phyloP scores from a whole-genome alignment of 495 filamentous ascomycete species.

The Daldinia decipiens region DNA sequence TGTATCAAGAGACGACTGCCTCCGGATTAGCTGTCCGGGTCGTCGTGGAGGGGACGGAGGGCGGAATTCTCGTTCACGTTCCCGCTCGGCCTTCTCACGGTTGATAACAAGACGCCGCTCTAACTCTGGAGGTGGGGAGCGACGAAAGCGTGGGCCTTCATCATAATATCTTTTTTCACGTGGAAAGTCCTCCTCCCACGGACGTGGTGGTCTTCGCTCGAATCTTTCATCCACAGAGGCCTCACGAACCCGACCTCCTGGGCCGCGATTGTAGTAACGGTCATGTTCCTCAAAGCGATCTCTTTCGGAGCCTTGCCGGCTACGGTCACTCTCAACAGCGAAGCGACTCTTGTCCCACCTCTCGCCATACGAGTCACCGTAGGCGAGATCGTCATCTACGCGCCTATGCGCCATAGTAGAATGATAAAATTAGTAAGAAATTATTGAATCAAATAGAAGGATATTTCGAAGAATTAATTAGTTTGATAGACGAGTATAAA shows the following conservation, averaged over 20 bases:
- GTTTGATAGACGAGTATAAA: slow-evolving; percentile 5
- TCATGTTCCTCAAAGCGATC: slow-evolving; percentile 52
- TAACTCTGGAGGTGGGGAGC: slow-evolving; percentile 47
- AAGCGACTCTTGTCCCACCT: slow-evolving; percentile 59
- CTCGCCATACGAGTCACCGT: slow-evolving; percentile 47
- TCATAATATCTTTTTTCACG: slow-evolving; percentile 56
- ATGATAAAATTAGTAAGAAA: slow-evolving; percentile 5
- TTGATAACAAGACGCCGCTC: slow-evolving; percentile 50
- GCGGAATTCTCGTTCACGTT: slow-evolving; percentile 46
- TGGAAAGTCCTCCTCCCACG: slow-evolving; percentile 52
- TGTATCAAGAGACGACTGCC: slow-evolving; percentile 60
- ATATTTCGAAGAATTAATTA: neutral
- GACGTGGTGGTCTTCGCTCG: slow-evolving; percentile 46
- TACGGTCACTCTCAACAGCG: slow-evolving; percentile 42
- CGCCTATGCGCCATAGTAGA: slow-evolving; percentile 46
- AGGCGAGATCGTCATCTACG: slow-evolving; percentile 51
- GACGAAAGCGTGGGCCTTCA: slow-evolving; percentile 49
- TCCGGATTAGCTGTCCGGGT: slow-evolving; percentile 50
- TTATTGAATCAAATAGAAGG: neutral
- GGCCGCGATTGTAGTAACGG: slow-evolving; percentile 43
- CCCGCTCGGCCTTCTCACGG: slow-evolving; percentile 50
- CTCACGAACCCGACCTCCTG: slow-evolving; percentile 40
- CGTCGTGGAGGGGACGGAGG: slow-evolving; percentile 51
- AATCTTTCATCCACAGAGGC: slow-evolving; percentile 48
- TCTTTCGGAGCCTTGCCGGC: slow-evolving; percentile 35